These are phyloP conservation scores for Barnettozyma vustinii DNA, from an alignment of 805 yeast genomes.

Conservation along the genomic window DNA sequence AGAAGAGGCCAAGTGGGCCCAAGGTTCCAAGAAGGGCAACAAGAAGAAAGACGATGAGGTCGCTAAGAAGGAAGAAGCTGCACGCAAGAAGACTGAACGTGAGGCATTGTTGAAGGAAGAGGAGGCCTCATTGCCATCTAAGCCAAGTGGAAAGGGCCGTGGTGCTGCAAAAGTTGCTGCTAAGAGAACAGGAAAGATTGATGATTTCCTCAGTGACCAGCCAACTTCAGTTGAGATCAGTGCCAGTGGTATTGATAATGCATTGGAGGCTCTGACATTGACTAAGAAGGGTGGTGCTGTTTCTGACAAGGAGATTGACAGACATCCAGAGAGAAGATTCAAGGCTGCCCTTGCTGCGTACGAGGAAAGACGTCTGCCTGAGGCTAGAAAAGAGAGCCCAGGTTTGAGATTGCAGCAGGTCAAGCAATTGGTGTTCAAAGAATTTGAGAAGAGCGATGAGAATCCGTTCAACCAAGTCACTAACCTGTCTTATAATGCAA, in stretches of 20 bases:
- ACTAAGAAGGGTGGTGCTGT: slow-evolving; percentile 54
- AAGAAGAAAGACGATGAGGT: slow-evolving; percentile 66
- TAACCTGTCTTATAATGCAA: slow-evolving; percentile 57
- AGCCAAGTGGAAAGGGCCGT: slow-evolving; percentile 52
- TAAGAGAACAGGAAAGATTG: slow-evolving; percentile 55
- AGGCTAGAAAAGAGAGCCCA: slow-evolving; percentile 66
- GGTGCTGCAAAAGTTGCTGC: slow-evolving; percentile 66
- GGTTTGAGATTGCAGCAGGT: slow-evolving; percentile 77
- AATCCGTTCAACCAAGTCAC: slow-evolving; percentile 79
- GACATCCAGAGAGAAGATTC: slow-evolving; percentile 86
- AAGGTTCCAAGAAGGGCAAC: slow-evolving; percentile 64
- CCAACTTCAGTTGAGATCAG: slow-evolving; percentile 49
- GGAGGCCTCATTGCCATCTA: slow-evolving; percentile 57
- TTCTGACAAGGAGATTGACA: slow-evolving; percentile 58
- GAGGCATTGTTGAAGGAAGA: slow-evolving; percentile 61
- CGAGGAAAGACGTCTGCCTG: slow-evolving; percentile 69
- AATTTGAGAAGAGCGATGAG: slow-evolving; percentile 73
- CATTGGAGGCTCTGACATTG: slow-evolving; percentile 70
- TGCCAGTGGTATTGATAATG: slow-evolving; percentile 75
- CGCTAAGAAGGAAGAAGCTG: slow-evolving; percentile 70
- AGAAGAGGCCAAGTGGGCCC: slow-evolving; percentile 63
- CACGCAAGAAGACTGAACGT: slow-evolving; percentile 76
- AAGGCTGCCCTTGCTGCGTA: slow-evolving; percentile 73
- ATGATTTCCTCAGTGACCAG: slow-evolving; percentile 53
- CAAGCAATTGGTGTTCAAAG: slow-evolving; percentile 69